Conservation (phyloP, 805 yeast species). For the Lachancea sp. region DNA sequence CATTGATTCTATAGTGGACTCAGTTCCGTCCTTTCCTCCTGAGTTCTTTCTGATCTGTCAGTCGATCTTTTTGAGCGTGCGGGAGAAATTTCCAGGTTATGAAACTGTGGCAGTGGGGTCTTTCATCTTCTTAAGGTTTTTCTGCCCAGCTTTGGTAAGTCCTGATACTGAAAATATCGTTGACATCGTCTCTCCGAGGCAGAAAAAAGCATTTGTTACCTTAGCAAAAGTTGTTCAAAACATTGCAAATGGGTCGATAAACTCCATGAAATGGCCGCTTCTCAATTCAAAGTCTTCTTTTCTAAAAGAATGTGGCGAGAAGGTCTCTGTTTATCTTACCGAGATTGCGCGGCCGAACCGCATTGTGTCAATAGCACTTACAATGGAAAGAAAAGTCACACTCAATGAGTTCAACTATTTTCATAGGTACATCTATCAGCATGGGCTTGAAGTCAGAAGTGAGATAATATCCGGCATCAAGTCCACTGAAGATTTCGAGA, state of each 20-base stretch:
- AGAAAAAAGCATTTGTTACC: conserved; percentile 63
- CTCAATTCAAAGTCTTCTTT: conserved; percentile 39
- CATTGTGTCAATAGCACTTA: conserved; percentile 19
- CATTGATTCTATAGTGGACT: conserved; percentile 52
- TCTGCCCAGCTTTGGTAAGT: conserved; percentile 85
- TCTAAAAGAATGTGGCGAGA: conserved; percentile 35
- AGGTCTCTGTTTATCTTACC: conserved; percentile 38
- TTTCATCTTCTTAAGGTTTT: conserved; percentile 69
- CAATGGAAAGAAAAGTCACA: conserved; percentile 17
- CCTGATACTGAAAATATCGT: conserved; percentile 54
- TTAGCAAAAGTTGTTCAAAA: conserved; percentile 80
- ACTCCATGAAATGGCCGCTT: conserved; percentile 58
- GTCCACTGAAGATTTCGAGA: conserved; percentile 17
- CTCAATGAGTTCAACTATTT: conserved; percentile 34
- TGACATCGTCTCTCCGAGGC: conserved; percentile 35
- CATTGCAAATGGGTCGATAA: conserved; percentile 75
- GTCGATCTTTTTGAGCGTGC: conserved; percentile 52
- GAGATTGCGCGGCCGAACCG: conserved; percentile 28
- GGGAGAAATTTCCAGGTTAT: conserved; percentile 58
- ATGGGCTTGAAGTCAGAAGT: conserved; percentile 38
- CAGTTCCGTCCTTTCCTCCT: conserved; percentile 55
- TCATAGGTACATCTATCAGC: conserved; percentile 45
- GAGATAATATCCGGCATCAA: conserved; percentile 16
- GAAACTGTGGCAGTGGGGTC: conserved; percentile 75
- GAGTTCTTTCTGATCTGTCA: conserved; percentile 69